These are phyloP conservation scores for Ceratocystis colombiana DNA, from an alignment of 2,329 filamentous ascomycete genomes.

Conservation along the genomic window DNA sequence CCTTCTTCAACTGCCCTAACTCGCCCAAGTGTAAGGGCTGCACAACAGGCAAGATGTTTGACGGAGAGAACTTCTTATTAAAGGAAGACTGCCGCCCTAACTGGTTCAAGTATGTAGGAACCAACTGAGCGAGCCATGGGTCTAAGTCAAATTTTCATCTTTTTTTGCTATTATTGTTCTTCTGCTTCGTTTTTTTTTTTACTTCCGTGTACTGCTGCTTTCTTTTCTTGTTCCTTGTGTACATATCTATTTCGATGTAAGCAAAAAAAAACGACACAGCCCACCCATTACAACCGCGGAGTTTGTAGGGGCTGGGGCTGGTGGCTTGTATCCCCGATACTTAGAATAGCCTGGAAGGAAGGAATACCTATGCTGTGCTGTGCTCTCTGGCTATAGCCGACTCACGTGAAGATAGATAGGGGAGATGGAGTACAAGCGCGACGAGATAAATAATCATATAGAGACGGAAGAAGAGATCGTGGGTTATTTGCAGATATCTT, in stretches of 20 bases:
- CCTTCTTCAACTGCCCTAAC: slow-evolving; percentile 98
- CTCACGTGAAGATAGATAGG: too few relatives aligned
- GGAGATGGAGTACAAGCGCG: too few relatives aligned
- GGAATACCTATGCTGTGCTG: too few relatives aligned
- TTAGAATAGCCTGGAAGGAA: too few relatives aligned
- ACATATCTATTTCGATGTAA: background rate
- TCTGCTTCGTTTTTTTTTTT: background rate
- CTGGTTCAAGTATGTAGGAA: slow-evolving; percentile 93
- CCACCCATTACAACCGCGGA: background rate
- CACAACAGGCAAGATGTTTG: slow-evolving; percentile 75
- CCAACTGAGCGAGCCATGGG: slow-evolving; percentile 43
- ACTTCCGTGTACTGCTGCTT: background rate
- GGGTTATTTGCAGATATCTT: too few relatives aligned
- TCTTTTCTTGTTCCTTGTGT: background rate
- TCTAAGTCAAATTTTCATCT: slow-evolving; percentile 5
- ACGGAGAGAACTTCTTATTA: slow-evolving; percentile 74
- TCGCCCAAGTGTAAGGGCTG: slow-evolving; percentile 87
- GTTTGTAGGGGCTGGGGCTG: background rate
- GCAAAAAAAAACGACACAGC: background rate
- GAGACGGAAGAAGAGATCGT: too few relatives aligned
- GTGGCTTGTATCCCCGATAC: too few relatives aligned
- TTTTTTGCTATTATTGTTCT: background rate
- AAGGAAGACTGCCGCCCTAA: slow-evolving; percentile 89
- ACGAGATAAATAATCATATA: too few relatives aligned
- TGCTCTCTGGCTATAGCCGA: too few relatives aligned